Conservation (phyloP, 768 basidiomycete species). For the Aureoboletus auriporus region DNA sequence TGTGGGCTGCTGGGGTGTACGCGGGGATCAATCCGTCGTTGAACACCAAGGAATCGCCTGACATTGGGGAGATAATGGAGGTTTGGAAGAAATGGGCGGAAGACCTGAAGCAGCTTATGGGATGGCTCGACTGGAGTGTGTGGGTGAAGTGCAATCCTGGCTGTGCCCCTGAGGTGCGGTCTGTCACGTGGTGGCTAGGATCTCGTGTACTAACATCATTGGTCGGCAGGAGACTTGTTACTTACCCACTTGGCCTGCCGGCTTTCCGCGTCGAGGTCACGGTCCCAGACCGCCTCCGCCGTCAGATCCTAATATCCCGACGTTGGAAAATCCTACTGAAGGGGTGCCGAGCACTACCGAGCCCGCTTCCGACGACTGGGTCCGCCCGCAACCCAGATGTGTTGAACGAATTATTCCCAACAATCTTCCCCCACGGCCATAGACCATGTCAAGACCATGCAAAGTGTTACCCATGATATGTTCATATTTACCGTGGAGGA, state of each 20-base stretch:
- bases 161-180: constrained; percentile 11
- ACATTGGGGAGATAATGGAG: background rate
- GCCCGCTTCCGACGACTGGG: background rate
- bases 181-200: background rate
- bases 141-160: constrained; percentile 19
- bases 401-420: constrained; percentile 5
- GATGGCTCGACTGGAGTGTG: constrained; percentile 22
- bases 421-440: too few species aligned
- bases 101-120: constrained; percentile 10
- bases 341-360: background rate
- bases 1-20: constrained; percentile 17
- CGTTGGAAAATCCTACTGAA: background rate
- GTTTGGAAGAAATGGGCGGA: constrained; percentile 9
- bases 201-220: background rate
- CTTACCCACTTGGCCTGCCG: constrained; percentile 14
- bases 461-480: too few species aligned
- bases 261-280: background rate
- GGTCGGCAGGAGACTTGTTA: constrained; percentile 16
- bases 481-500: too few species aligned
- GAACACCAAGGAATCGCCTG: background rate
- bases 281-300: background rate
- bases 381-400: constrained; percentile 11
- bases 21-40: constrained; percentile 4
- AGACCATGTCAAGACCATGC: too few species aligned
- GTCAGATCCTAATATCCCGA: background rate